Evolutionary conservation across 441 rosid species (phyloP), one percentile per base, ranked within the genome.

Genomic region (Brassica hybrid): DNA sequence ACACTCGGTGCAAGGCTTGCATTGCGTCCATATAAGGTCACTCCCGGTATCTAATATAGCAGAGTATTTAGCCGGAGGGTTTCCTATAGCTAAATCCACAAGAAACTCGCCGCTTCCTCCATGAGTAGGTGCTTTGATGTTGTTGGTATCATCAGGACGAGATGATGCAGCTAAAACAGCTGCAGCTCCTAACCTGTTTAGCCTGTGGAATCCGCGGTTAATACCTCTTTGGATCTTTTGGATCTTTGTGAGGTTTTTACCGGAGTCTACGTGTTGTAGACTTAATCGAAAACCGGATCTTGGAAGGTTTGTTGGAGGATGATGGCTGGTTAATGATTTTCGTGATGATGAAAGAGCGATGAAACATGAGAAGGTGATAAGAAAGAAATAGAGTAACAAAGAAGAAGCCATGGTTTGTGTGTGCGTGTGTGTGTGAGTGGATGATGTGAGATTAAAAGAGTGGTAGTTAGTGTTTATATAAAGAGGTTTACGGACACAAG

Each of bases 1-100:
- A 74, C 99, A 96, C 45, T 92, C 85, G 0, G 73, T 66, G 17
- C 99, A 96, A 6, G 97, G 98, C 85, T 92, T 83, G 83, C 99
- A 96, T 60, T 96, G 98, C 13, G 98, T 96, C 99, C 99, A 96
- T 32, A 96, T 89, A 43, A 96, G 81, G 75, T 96, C 99, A 58
- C 98, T 94, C 0, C 98, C 98, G 0, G 99, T 91, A 72, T 96
- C 98, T 76, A 94, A 18, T 23, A 96, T 90, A 2, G 98, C 99
- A 1, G 84, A 72, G 85, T 81, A 90, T 6, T 81, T 80, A 67
- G 73, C 76, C 0, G 90, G 77, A 0, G 97, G 97, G 2, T 91
- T 89, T 23, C 99, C 99, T 8, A 92, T 86, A 1, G 96, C 82
- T 58, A 96, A 74, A n/a, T 85, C 78, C 97, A 96, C 80, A 41